Percentiles rank a stretch among this genome's conserved stretches.
Conservation (phyloP, 345 rosid species). For the Eucalyptus sideroxylon region DNA sequence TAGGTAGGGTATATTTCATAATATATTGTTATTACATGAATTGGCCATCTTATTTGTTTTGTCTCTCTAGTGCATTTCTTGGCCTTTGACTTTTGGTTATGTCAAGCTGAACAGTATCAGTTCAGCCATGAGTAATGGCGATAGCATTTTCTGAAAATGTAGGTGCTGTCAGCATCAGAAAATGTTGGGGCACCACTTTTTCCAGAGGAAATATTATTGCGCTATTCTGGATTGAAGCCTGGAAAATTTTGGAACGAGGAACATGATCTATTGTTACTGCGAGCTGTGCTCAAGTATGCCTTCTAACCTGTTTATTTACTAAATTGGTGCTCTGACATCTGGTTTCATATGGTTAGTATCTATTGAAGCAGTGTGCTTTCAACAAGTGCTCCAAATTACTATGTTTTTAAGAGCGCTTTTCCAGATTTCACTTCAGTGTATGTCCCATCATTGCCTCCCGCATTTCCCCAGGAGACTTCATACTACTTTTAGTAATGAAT, state of each 20-base stretch:
- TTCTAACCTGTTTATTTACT: not conserved
- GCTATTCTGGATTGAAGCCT: conserved; percentile 70
- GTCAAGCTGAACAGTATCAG: not conserved
- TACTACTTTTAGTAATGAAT: not conserved
- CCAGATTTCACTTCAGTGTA: not conserved
- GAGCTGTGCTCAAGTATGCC: conserved; percentile 81
- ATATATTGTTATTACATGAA: not conserved
- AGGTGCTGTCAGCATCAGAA: conserved; percentile 51
- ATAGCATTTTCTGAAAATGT: not conserved
- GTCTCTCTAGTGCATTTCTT: not conserved
- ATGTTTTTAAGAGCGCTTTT: not conserved
- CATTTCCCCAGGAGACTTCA: not conserved
- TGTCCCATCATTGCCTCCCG: not conserved
- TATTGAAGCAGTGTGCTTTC: not conserved
- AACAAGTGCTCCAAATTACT: not conserved
- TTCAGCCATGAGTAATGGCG: not conserved
- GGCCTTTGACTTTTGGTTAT: not conserved
- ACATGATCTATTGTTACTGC: conserved; percentile 64
- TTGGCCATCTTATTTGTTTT: not conserved
- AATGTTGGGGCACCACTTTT: conserved; percentile 50
- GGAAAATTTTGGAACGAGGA: conserved; percentile 93
- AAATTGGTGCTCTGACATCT: not conserved
- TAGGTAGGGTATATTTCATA: not conserved
- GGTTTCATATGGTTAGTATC: not conserved
- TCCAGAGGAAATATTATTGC: conserved; percentile 45